Conservation (phyloP, 1,284 basidiomycete genomes). For the Cryptococcus floricola region DNA sequence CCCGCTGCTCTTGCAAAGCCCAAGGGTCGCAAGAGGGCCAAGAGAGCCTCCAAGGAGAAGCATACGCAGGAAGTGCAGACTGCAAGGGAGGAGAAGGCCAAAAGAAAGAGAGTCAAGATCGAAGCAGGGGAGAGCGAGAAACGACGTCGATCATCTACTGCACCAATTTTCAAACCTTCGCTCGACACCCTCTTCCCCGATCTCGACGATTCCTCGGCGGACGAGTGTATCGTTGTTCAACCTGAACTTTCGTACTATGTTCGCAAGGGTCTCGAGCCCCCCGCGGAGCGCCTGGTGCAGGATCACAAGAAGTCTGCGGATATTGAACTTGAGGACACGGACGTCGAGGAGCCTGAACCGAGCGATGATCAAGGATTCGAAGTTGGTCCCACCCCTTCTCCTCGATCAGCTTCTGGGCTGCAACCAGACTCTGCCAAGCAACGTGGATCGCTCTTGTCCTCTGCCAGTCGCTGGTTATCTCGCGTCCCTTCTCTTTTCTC, state of each 20-base stretch:
- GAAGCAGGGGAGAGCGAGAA: background rate
- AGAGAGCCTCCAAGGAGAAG: background rate
- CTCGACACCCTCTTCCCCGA: background rate
- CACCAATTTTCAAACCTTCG: background rate
- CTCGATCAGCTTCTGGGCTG: background rate
- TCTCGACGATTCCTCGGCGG: conserved; percentile 6
- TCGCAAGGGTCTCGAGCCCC: conserved; percentile 8
- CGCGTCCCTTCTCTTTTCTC: conserved; percentile 19
- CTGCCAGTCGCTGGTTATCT: conserved; percentile 28
- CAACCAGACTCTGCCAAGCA: background rate
- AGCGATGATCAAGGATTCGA: background rate
- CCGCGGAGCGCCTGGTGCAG: background rate
- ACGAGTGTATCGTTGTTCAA: conserved; percentile 11
- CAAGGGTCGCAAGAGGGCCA: background rate
- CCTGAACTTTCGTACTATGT: conserved; percentile 2
- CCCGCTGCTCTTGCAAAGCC: conserved; percentile 12
- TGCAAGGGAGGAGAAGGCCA: background rate
- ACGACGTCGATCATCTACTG: background rate
- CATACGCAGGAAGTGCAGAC: background rate
- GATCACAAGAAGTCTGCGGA: background rate
- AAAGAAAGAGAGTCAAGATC: conserved; percentile 1
- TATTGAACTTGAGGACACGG: background rate
- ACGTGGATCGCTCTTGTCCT: conserved; percentile 19
- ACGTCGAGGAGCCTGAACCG: background rate
- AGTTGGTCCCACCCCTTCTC: background rate